Conservation (phyloP, 2,329 filamentous ascomycete genomes). For the Drechslerella coelobrocha region DNA sequence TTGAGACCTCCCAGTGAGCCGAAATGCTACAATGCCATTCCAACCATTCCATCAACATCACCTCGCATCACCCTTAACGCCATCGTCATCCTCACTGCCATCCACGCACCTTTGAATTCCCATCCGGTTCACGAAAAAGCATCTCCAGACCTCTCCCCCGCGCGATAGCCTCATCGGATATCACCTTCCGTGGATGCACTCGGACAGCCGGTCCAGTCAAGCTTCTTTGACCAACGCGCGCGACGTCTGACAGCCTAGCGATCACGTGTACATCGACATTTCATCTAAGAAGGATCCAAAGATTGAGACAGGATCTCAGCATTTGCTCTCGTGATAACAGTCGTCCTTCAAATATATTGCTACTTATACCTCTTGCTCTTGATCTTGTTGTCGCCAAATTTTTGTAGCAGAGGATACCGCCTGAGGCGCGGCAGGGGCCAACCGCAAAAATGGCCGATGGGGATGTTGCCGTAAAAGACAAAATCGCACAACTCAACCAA, state of each 20-base stretch:
- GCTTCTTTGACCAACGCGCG: slow-evolving; percentile 31
- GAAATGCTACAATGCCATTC: slow-evolving; percentile 20
- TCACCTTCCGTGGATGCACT: not conserved
- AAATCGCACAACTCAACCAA: slow-evolving; percentile 85
- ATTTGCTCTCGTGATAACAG: slow-evolving; percentile 7
- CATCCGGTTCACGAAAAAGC: not conserved
- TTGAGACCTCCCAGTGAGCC: not conserved
- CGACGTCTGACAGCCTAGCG: slow-evolving; percentile 12
- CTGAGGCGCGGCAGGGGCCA: slow-evolving; percentile 44
- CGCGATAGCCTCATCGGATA: not conserved
- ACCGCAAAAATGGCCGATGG: slow-evolving; percentile 63
- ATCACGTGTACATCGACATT: slow-evolving; percentile 38
- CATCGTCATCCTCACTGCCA: slow-evolving; percentile 17
- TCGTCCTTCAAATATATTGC: slow-evolving; percentile 8
- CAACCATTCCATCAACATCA: slow-evolving; percentile 39
- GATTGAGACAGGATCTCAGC: not conserved
- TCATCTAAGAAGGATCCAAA: not conserved
- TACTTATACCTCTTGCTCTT: slow-evolving; percentile 16
- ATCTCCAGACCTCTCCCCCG: not conserved
- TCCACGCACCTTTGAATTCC: not conserved
- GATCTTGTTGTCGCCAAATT: slow-evolving; percentile 17
- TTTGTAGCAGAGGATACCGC: slow-evolving; percentile 33
- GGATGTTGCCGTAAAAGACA: slow-evolving; percentile 70
- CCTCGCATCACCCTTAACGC: slow-evolving; percentile 7
- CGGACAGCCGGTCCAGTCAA: not conserved